Conservation (phyloP, 2,329 filamentous ascomycete genomes). For the Aspergillus latus region DNA sequence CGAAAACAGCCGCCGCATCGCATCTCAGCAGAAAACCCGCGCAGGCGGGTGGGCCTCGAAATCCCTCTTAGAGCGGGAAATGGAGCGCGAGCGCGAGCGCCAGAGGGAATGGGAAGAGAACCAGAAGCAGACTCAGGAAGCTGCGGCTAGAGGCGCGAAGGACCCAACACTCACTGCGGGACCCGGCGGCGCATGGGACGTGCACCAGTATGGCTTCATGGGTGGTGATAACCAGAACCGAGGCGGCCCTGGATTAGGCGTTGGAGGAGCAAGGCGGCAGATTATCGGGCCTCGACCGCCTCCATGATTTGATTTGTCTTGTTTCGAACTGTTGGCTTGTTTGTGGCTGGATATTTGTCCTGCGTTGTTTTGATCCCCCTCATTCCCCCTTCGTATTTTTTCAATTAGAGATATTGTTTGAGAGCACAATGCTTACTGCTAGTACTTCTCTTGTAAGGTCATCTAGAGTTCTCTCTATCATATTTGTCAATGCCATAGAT, state of each 20-base stretch:
- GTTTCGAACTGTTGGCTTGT: background rate
- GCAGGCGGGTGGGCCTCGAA: slow-evolving; percentile 63
- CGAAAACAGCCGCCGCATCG: slow-evolving; percentile 56
- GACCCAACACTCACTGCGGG: slow-evolving; percentile 49
- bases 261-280: slow-evolving; percentile 59
- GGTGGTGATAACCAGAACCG: slow-evolving; percentile 63
- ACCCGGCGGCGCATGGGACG: slow-evolving; percentile 57
- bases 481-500: too few relatives aligned
- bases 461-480: too few relatives aligned
- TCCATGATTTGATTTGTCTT: slow-evolving; percentile 23
- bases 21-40: slow-evolving; percentile 58
- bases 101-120: slow-evolving; percentile 65
- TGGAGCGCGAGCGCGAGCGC: slow-evolving; percentile 65
- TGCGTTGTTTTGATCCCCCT: background rate
- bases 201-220: slow-evolving; percentile 64
- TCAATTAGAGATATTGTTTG: background rate
- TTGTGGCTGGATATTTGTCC: background rate
- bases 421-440: background rate
- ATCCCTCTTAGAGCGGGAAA: slow-evolving; percentile 64
- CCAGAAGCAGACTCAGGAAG: slow-evolving; percentile 53
- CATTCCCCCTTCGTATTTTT: background rate
- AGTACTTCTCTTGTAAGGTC: background rate
- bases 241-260: slow-evolving; percentile 50
- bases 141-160: slow-evolving; percentile 42
- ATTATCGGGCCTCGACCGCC: slow-evolving; percentile 62